Evolutionary conservation across 225 moss, liverwort and hornwort genomes (phyloP), one percentile per base, ranked within the genome.

Genomic region (Marchantia paleacea): DNA sequence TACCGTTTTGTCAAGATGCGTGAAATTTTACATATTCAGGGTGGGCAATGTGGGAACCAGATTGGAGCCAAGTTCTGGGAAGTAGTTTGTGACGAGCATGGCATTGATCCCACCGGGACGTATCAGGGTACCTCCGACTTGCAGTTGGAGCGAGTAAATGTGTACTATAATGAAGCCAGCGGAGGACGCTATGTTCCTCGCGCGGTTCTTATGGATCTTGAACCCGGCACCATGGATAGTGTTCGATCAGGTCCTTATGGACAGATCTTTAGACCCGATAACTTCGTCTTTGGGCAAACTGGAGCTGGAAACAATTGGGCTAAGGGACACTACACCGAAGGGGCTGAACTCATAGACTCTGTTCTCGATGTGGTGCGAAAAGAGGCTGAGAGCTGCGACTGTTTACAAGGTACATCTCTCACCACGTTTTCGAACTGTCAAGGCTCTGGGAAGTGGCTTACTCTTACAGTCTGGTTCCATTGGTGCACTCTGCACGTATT

Each of bases 11-110:
- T 39, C 87, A 87, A 87, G 80, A 87, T 87, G 87, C 81, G 87
- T 63, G 87, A 87, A 84, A 87, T 87, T 55, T 77, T 87, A 26
- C 87, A 87, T 75, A 87, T 87, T 22, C 87, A 87, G 87, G 87
- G 84, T 79, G 87, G 87, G 20, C 87, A 87, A 78, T 87, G 87
- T 81, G 87, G 87, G 31, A 87, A 87, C 84, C 87, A 87, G 80
- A 87, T 86, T 78, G 86, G 86, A 66, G 86, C 86, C 0, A 86
- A 86, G 83, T 86, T 86, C 55, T 86, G 86, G 86, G 86, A 86
- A 79, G 86, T 86, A 5, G 86, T 86, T 0, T 86, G 86, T 67
- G 86, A 86, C 30, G 87, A 87, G 82, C 87, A 87, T 80, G 87
- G 87, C 71, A 87, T 87, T 79, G 87, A 87, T 73, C 87, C 87